Conservation (phyloP, 768 basidiomycete species). For the Panellus pusillus region DNA sequence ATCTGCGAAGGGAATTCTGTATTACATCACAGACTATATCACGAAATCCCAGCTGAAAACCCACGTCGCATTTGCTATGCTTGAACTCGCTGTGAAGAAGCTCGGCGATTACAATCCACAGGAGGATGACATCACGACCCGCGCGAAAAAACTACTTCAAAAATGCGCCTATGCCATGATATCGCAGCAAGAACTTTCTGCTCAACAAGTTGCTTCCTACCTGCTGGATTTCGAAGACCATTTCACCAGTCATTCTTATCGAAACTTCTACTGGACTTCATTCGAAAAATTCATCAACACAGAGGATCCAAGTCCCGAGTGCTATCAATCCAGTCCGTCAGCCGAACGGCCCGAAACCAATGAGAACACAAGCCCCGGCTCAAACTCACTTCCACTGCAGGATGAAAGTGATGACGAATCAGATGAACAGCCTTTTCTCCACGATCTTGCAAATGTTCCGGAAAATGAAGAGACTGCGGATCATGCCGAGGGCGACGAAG, state of each 20-base stretch:
- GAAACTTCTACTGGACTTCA: slow-evolving; percentile 13
- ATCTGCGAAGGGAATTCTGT: slow-evolving; percentile 31
- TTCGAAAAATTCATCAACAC: neutral
- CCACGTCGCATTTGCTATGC: slow-evolving; percentile 5
- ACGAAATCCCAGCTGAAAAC: slow-evolving; percentile 29
- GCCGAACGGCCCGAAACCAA: neutral
- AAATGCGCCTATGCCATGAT: slow-evolving; percentile 28
- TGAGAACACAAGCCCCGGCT: neutral
- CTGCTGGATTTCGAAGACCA: slow-evolving; percentile 27
- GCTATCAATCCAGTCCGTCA: neutral
- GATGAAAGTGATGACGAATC: neutral
- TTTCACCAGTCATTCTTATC: slow-evolving; percentile 28
- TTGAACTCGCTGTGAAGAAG: slow-evolving; percentile 20
- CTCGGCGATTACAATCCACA: slow-evolving; percentile 15
- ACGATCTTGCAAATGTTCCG: neutral
- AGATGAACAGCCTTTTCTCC: neutral
- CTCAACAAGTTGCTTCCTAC: slow-evolving; percentile 28
- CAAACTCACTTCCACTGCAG: neutral
- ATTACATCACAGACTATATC: slow-evolving; percentile 38
- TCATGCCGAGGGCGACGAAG: neutral
- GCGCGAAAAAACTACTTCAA: slow-evolving; percentile 25
- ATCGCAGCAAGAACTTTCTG: slow-evolving; percentile 29
- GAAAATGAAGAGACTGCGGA: no score
- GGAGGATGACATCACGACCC: neutral
- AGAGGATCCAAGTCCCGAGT: neutral